phyloP scores from a whole-genome alignment of 2,329 filamentous ascomycete genomes.

The Apiospora kogelbergensis region DNA sequence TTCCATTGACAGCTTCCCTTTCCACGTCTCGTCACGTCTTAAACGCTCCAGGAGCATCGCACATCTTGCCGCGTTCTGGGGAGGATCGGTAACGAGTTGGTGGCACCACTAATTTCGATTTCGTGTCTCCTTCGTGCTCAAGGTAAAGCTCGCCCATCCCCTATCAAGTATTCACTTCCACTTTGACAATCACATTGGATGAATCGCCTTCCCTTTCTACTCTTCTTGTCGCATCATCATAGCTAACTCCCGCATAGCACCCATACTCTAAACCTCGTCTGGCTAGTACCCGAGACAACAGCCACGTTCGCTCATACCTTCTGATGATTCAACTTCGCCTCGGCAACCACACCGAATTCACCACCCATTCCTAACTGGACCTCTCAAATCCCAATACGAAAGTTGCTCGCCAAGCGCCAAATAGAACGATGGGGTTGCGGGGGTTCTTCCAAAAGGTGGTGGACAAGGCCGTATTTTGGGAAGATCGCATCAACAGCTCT shows the following conservation, averaged over 20 bases:
- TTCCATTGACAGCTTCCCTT: background rate
- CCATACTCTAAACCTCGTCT: too few species aligned
- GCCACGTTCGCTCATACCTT: background rate
- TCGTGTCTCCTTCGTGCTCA: constrained; percentile 11
- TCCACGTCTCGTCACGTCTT: background rate
- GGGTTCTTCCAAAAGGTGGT: constrained; percentile 16
- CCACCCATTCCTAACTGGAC: background rate
- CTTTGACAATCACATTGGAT: background rate
- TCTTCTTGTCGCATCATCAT: background rate
- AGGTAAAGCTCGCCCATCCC: background rate
- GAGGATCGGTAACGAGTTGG: constrained; percentile 10
- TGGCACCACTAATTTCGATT: constrained; percentile 19
- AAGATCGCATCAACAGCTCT: constrained; percentile 33
- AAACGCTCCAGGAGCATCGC: constrained; percentile 16
- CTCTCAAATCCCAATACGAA: background rate
- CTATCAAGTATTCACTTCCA: background rate
- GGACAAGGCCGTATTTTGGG: constrained; percentile 20
- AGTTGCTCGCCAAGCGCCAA: background rate
- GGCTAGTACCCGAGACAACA: background rate
- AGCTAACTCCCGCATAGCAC: background rate
- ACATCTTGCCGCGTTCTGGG: background rate
- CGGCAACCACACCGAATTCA: background rate
- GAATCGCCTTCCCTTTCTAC: background rate
- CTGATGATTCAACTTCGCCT: background rate
- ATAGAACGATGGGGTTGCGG: background rate